Evolutionary conservation across 768 basidiomycete species (phyloP).

Genomic region (Mycena albidolilacea): DNA sequence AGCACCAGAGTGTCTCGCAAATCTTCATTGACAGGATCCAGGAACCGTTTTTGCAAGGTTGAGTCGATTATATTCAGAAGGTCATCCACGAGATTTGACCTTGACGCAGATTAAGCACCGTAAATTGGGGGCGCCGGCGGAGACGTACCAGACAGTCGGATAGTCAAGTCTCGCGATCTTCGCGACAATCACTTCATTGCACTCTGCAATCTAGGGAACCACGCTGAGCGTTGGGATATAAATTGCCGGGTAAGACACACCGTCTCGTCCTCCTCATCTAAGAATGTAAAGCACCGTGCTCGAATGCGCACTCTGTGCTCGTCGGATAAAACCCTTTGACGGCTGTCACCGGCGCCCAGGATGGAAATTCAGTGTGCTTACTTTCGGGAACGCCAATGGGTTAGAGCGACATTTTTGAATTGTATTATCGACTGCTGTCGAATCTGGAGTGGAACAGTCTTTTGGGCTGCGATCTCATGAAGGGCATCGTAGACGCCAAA

Average conservation of each 20-base stretch:
- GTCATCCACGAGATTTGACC: slow-evolving; percentile 72
- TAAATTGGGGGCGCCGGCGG: neutral
- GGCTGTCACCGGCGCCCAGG: slow-evolving; percentile 25
- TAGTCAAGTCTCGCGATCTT: slow-evolving; percentile 88
- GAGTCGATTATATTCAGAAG: slow-evolving; percentile 70
- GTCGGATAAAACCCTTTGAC: slow-evolving; percentile 73
- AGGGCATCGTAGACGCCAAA: slow-evolving; percentile 81
- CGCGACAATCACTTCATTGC: slow-evolving; percentile 80
- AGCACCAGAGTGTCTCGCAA: slow-evolving; percentile 64
- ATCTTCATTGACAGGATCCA: slow-evolving; percentile 54
- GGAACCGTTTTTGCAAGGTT: slow-evolving; percentile 66
- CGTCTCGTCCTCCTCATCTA: slow-evolving; percentile 85
- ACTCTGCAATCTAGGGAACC: slow-evolving; percentile 76
- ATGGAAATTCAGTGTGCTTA: slow-evolving; percentile 49
- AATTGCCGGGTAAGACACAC: slow-evolving; percentile 55
- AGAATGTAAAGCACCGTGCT: slow-evolving; percentile 71
- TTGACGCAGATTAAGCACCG: slow-evolving; percentile 44
- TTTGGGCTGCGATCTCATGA: slow-evolving; percentile 79
- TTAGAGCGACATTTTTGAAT: slow-evolving; percentile 85
- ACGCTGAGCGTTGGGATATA: slow-evolving; percentile 23
- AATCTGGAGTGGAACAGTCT: slow-evolving; percentile 71
- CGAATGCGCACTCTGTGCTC: slow-evolving; percentile 80
- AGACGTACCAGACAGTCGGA: slow-evolving; percentile 76
- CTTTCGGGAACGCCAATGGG: slow-evolving; percentile 87
- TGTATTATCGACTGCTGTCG: slow-evolving; percentile 90